Conservation (phyloP, 768 basidiomycete species). For the Amanita polypyramis region DNA sequence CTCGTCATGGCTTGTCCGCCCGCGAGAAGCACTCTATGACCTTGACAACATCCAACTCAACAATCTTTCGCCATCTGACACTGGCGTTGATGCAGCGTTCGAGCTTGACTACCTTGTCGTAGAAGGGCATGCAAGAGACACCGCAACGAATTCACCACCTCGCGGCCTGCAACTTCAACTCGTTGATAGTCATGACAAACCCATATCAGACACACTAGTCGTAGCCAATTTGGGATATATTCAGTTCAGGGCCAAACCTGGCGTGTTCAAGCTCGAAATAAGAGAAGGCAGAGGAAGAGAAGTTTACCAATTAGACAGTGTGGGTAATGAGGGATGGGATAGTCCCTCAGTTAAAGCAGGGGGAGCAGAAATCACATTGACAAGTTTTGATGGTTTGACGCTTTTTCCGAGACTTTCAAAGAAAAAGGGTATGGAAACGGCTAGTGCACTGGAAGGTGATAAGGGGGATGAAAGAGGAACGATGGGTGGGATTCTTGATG, state of each 20-base stretch:
- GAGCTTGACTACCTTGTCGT: slow-evolving; percentile 86
- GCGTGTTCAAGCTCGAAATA: slow-evolving; percentile 76
- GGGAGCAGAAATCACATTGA: slow-evolving; percentile 71
- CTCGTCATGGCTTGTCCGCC: slow-evolving; percentile 87
- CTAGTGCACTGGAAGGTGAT: slow-evolving; percentile 62
- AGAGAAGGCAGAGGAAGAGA: slow-evolving; percentile 73
- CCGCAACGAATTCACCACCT: slow-evolving; percentile 52
- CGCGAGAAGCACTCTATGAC: slow-evolving; percentile 80
- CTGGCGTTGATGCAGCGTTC: slow-evolving; percentile 69
- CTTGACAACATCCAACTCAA: slow-evolving; percentile 90
- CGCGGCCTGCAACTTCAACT: slow-evolving; percentile 90
- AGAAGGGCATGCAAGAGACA: slow-evolving; percentile 89
- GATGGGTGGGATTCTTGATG: slow-evolving; percentile 32
- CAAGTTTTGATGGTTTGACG: slow-evolving; percentile 85
- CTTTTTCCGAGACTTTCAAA: slow-evolving; percentile 74
- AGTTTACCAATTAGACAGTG: slow-evolving; percentile 75
- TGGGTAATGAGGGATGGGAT: slow-evolving; percentile 84
- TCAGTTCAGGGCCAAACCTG: slow-evolving; percentile 91
- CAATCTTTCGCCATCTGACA: slow-evolving; percentile 47
- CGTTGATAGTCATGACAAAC: slow-evolving; percentile 27
- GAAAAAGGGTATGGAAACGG: slow-evolving; percentile 64
- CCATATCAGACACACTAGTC: slow-evolving; percentile 81
- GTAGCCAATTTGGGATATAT: slow-evolving; percentile 94
- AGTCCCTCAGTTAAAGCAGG: slow-evolving; percentile 58
- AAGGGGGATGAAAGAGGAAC: slow-evolving; percentile 16